phyloP scores from a whole-genome alignment of 345 rosid species.

The Adansonia digitata region DNA sequence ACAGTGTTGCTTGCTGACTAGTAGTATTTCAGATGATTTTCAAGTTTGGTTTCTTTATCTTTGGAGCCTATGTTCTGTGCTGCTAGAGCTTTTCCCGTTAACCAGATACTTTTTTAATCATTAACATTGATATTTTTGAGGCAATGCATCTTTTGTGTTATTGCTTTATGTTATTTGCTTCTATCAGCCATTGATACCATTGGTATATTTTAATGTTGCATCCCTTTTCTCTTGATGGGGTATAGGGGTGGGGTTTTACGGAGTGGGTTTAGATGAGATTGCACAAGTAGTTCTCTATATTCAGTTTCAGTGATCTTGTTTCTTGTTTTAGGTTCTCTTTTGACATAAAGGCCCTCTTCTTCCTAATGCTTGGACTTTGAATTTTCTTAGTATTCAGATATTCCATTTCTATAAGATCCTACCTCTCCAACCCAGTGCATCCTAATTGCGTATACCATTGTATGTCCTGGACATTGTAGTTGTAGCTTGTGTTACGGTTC shows the following conservation, averaged over 20 bases:
- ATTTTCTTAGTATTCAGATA: background rate
- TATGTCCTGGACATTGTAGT: conserved; percentile 22
- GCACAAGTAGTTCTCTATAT: background rate
- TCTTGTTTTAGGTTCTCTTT: background rate
- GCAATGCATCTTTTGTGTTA: background rate
- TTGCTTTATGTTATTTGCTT: background rate
- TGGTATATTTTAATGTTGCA: background rate
- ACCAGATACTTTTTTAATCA: background rate
- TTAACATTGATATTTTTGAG: background rate
- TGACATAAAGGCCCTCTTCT: background rate
- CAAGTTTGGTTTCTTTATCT: background rate
- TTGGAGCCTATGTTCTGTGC: background rate
- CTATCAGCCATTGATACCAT: background rate
- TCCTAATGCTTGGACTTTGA: background rate
- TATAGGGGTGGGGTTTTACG: background rate
- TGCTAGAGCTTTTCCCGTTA: conserved; percentile 1
- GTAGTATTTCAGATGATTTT: background rate
- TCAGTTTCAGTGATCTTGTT: background rate
- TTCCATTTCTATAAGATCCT: background rate
- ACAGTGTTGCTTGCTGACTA: background rate
- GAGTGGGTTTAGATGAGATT: background rate
- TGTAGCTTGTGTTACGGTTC: conserved; percentile 15
- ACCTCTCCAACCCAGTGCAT: background rate
- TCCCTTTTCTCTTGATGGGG: background rate
- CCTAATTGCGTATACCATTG: conserved; percentile 13